These are phyloP conservation scores for Knufia fluminis DNA, from an alignment of 2,329 filamentous ascomycete genomes.

Conservation along the genomic window DNA sequence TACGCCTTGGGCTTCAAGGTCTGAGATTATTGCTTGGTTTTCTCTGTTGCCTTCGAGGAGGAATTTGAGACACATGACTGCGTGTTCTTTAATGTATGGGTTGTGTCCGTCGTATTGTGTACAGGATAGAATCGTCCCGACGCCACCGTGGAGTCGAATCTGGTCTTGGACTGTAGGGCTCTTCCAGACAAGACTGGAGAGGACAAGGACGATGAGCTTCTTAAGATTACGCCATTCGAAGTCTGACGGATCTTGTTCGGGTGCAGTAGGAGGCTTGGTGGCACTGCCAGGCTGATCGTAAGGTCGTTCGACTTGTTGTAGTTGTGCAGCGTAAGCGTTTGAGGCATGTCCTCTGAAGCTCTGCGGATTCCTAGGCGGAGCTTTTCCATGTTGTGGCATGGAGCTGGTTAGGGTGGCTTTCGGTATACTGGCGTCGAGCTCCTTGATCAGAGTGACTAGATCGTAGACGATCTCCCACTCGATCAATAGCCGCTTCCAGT, in stretches of 20 bases:
- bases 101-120: constrained; percentile 89
- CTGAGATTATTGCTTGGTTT: constrained; percentile 46
- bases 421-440: constrained; percentile 77
- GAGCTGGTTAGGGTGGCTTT: constrained; percentile 51
- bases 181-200: constrained; percentile 82
- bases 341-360: constrained; percentile 19
- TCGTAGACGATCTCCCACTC: constrained; percentile 90
- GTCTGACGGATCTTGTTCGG: constrained; percentile 53
- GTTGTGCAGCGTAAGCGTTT: constrained; percentile 26
- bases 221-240: constrained; percentile 78
- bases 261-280: constrained; percentile 29
- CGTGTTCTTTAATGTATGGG: constrained; percentile 85
- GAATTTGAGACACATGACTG: constrained; percentile 78
- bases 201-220: constrained; percentile 81
- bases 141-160: constrained; percentile 73
- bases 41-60: constrained; percentile 43
- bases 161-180: constrained; percentile 77
- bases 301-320: constrained; percentile 51
- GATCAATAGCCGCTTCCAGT: constrained; percentile 74
- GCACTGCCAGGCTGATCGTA: constrained; percentile 43
- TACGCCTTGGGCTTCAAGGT: constrained; percentile 38
- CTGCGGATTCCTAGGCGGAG: constrained; percentile 12
- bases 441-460: constrained; percentile 74
- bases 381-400: constrained; percentile 11
- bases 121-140: constrained; percentile 79